Base-by-base conservation (phyloP, 768 basidiomycete genomes). In the Chalciporus pseudorubinellus region DNA sequence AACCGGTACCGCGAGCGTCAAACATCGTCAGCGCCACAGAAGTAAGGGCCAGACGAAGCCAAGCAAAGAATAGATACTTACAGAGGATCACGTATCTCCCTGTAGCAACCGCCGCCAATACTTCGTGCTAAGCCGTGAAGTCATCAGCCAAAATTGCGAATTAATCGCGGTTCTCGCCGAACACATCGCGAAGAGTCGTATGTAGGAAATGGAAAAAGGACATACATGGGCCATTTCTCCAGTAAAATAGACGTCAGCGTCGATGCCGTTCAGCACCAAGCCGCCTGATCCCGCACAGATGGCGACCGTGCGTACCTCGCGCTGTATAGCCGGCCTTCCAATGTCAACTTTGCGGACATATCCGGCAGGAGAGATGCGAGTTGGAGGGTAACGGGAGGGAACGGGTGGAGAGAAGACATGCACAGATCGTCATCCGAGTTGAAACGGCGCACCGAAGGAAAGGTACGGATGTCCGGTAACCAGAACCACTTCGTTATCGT, bases 221-320 rank as follows among this genome's bases (percentile, higher is more conserved):
- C 82, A 46, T 69, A 92, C 91, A 70, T 95, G 94, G 18, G 79
- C 68, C 89, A 95, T 90, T 72, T 98, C 93, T 9, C 95, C 95
- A 3, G 95, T 98, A 61, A 94, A 77, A 68, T 89, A 92, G 21
- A 94, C 80, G 68, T 97, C 94, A 34, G 93, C 94, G 41, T 80
- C 70, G 34, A 81, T 75, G 44, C 82, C 85, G 18, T 76, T 68
- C 43, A 98, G 78, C 67, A 95, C 76, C 39, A 85, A 86, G 2
- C 82, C 88, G 44, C 93, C 95, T 24, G 87, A 86, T 31, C 95
- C 95, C 31, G 94, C 94, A 68, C 95, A 97, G 53, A 98, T 85
- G 46, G 90, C 94, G 51, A 97, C 79, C 24, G 83, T 82, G 50
- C 72, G 70, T 45, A 87, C 61, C 56, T 68, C 59, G 55, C 65